Conservation (phyloP, 257 asterid genomes). For the Primulina eburnea region DNA sequence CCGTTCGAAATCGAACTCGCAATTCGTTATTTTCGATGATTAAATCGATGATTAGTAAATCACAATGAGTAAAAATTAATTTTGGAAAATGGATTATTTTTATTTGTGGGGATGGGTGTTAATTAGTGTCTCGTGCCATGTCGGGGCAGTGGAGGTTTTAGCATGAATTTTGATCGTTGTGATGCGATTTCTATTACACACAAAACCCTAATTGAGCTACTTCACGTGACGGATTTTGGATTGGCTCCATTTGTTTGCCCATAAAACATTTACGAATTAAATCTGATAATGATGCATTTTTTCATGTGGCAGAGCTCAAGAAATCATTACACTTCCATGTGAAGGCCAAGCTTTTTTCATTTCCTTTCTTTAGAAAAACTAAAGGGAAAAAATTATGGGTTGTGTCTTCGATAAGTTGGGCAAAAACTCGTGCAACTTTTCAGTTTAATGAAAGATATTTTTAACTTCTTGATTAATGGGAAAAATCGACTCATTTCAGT, state of each 20-base stretch:
- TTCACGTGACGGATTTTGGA: constrained; percentile 23
- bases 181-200: background rate
- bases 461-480: too few species aligned
- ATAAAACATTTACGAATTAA: constrained; percentile 6
- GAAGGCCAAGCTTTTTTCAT: constrained; percentile 4
- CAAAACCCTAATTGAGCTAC: background rate
- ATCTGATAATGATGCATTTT: background rate
- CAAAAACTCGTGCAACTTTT: constrained; percentile 1
- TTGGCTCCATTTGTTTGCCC: constrained; percentile 29
- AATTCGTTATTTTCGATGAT: too few species aligned
- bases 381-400: constrained; percentile 3
- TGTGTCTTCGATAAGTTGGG: constrained; percentile 15
- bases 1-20: too few species aligned
- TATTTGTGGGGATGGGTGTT: background rate
- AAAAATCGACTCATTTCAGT: too few species aligned
- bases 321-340: constrained; percentile 26
- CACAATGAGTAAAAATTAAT: background rate
- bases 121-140: constrained; percentile 21
- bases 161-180: constrained; percentile 1
- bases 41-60: background rate
- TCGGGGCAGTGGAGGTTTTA: constrained; percentile 8
- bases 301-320: background rate
- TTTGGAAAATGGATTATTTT: background rate
- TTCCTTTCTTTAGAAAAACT: constrained; percentile 1
- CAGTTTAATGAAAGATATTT: background rate